phyloP scores from a whole-genome alignment of 305 asterid species.

The Fraxinus albicans region DNA sequence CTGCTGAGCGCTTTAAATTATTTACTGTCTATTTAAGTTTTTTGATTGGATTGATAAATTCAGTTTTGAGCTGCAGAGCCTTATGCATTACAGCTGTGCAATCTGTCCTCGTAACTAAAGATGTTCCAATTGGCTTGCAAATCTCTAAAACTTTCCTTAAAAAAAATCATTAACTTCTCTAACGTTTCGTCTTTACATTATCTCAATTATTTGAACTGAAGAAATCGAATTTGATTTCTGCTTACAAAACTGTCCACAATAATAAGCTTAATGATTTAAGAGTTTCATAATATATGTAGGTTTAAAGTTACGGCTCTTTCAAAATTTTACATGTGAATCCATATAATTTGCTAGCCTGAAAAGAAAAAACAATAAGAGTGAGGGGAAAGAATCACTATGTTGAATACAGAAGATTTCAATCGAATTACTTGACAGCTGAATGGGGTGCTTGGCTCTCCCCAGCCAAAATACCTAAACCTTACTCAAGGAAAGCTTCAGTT shows the following conservation, averaged over 20 bases:
- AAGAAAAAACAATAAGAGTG: neutral
- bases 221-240: neutral
- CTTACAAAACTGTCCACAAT: neutral
- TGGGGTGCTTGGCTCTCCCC: neutral
- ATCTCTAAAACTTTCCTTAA: neutral
- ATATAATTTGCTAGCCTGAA: neutral
- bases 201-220: neutral
- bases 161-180: neutral
- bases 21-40: neutral
- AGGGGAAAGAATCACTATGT: neutral
- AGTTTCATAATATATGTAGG: neutral
- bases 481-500: neutral
- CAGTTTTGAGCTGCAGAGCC: conserved; percentile 9
- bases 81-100: conserved; percentile 7
- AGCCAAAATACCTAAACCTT: neutral
- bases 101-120: neutral
- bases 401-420: neutral
- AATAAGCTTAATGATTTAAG: neutral
- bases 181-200: neutral
- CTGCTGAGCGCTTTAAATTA: neutral
- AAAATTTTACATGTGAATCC: neutral
- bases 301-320: neutral
- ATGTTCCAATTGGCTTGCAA: neutral
- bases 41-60: neutral
- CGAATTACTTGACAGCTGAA: neutral